A percentile compares a stretch with the other conserved stretches of the same genome.
Evolutionary conservation across 768 basidiomycete genomes (phyloP).

Genomic region (Termitomyces titanicus): DNA sequence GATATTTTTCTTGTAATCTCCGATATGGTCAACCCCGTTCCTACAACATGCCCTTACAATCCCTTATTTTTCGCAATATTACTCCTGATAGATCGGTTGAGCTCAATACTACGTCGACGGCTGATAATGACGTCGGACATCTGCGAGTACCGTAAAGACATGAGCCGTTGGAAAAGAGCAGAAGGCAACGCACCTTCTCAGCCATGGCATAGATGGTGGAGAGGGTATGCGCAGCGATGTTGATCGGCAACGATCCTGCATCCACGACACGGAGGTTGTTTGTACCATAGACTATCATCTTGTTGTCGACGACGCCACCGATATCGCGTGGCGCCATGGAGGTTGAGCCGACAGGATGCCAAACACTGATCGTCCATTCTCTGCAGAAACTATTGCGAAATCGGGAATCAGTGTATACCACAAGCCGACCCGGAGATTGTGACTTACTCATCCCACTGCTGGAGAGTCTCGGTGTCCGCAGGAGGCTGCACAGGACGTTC

Average conservation of each 20-base stretch:
- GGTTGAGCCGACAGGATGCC: slow-evolving; percentile 33
- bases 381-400: slow-evolving; percentile 12
- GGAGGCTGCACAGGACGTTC: slow-evolving; percentile 8
- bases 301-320: slow-evolving; percentile 27
- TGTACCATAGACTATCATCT: slow-evolving; percentile 25
- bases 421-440: neutral
- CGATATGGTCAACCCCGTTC: too few species aligned
- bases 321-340: slow-evolving; percentile 18
- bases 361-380: slow-evolving; percentile 13
- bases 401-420: neutral
- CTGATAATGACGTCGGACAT: slow-evolving; percentile 7
- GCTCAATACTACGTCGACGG: neutral
- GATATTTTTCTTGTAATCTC: too few species aligned
- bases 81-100: neutral
- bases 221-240: slow-evolving; percentile 5
- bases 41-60: too few species aligned
- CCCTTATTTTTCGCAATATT: neutral
- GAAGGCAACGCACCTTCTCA: slow-evolving; percentile 3
- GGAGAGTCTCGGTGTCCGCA: slow-evolving; percentile 9
- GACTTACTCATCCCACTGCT: slow-evolving; percentile 15
- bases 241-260: slow-evolving; percentile 14
- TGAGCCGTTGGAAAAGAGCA: neutral
- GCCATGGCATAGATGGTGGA: slow-evolving; percentile 10
- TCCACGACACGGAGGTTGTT: slow-evolving; percentile 31
- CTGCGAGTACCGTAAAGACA: neutral